Conservation (phyloP, 2,329 filamentous ascomycete genomes). For the Epichloe brachyelytri region DNA sequence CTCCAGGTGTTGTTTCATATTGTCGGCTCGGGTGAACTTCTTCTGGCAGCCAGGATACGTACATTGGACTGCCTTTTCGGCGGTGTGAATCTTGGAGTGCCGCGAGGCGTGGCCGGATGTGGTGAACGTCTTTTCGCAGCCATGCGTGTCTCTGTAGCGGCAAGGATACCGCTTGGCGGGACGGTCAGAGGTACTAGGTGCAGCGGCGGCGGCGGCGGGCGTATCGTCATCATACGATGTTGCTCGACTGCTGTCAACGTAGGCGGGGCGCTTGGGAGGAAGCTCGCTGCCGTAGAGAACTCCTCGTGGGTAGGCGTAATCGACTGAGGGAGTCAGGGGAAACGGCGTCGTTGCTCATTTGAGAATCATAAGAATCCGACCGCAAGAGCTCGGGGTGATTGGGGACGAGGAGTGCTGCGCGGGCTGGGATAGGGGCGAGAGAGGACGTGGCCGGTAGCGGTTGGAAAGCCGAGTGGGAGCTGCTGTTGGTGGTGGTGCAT, state of each 20-base stretch:
- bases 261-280: conserved; percentile 27
- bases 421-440: conserved; percentile 22
- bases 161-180: conserved; percentile 59
- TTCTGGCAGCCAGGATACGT: conserved; percentile 60
- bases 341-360: conserved; percentile 38
- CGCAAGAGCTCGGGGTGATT: conserved; percentile 43
- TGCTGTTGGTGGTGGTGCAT: conserved; percentile 10
- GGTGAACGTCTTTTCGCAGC: conserved; percentile 69
- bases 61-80: conserved; percentile 62
- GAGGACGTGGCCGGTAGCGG: conserved; percentile 19
- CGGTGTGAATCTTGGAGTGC: conserved; percentile 74
- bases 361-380: conserved; percentile 49
- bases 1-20: conserved; percentile 77
- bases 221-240: conserved; percentile 40
- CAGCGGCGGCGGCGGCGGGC: conserved; percentile 19
- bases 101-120: conserved; percentile 77
- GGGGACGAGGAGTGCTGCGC: conserved; percentile 32
- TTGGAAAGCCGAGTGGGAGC: conserved; percentile 19
- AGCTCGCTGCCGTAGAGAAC: conserved; percentile 26
- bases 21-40: conserved; percentile 71
- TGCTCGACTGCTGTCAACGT: conserved; percentile 31
- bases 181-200: conserved; percentile 27
- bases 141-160: conserved; percentile 55
- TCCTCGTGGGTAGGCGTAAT: conserved; percentile 27
- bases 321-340: conserved; percentile 42